These are phyloP conservation scores for Suillus lakei DNA, from an alignment of 768 basidiomycete genomes.

Conservation along the genomic window DNA sequence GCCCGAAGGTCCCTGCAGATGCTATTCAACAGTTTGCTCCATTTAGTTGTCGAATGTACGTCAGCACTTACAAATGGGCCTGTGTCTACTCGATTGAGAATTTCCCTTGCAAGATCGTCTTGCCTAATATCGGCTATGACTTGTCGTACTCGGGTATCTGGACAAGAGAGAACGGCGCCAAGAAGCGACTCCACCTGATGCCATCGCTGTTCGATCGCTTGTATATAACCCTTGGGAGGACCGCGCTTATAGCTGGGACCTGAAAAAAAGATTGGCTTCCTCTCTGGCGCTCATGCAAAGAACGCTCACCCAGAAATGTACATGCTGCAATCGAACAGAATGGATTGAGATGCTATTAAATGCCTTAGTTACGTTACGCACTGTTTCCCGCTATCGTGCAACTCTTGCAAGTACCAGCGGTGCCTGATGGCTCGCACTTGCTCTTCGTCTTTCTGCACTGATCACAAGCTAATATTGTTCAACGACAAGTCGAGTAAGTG, in stretches of 20 bases:
- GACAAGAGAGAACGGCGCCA: conserved; percentile 77
- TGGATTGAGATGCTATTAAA: conserved; percentile 1
- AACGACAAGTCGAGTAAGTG: neutral
- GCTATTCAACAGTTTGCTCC: conserved; percentile 11
- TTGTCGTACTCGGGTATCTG: conserved; percentile 64
- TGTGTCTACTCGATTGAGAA: conserved; percentile 74
- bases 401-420: conserved; percentile 62
- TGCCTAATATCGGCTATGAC: conserved; percentile 66
- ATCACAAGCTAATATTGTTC: conserved; percentile 67
- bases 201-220: conserved; percentile 90
- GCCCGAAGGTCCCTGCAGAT: conserved; percentile 69
- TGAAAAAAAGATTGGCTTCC: conserved; percentile 29
- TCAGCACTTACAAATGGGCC: conserved; percentile 67
- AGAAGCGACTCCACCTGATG: conserved; percentile 92
- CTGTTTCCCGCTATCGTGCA: conserved; percentile 61
- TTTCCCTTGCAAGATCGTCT: conserved; percentile 79
- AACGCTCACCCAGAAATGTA: conserved; percentile 61
- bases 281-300: neutral
- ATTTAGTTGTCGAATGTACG: neutral
- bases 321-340: conserved; percentile 49
- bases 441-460: conserved; percentile 88
- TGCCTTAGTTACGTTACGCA: conserved; percentile 31
- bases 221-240: conserved; percentile 89
- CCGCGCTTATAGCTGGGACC: conserved; percentile 84
- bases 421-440: conserved; percentile 71